Evolutionary conservation across 2,329 filamentous ascomycete genomes (phyloP), one percentile per base, ranked within the genome.

Genomic region (Trichoderma koningii): DNA sequence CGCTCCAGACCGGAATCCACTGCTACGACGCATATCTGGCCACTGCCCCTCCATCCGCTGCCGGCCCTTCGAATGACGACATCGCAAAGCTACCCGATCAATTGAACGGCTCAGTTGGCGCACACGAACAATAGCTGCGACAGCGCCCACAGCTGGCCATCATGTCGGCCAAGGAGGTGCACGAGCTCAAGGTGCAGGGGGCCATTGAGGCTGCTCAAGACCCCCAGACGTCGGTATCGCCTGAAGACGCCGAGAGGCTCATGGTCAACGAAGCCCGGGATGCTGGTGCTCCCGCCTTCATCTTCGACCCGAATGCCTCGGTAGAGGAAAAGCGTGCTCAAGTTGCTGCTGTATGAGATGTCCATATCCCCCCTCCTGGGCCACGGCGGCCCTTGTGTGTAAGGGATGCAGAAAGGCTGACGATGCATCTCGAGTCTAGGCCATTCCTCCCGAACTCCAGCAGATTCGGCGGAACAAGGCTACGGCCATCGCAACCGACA

Each of bases 281-380:
- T 72, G 91, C 89, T 14, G 95, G 95, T 48, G 86, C 90, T 26
- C 80, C 89, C 34, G 93, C 92, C 68, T 95, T 91, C 75, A 86
- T 88, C 68, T 99, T 98, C 79, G 85, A 99, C 74, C 92, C 95
- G 0, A 80, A 97, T 80, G 93, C 93, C 48, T 89, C 84, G 50
- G 84, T 89, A 0, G 91, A 93, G 75, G 84, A 96, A 77, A 99
- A 99, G 81, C 89, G 85, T 67, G 89, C 89, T 38, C 91, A 93
- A 75, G 89, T 90, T 23, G 82, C 85, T 82, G 85, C 88, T 74
- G 92, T 96, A 83, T 72, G 89, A 55, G 15, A 34, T 59, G 63
- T 59, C 48, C 34, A 12, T 38, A 14, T 38, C 15, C 19, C 19
- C 42, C 9, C 9, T 44, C 17, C 41, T 26, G 45, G 59, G n/a